phyloP scores from a whole-genome alignment of 2,329 filamentous ascomycete species.

The Scortechinia acanthostroma region DNA sequence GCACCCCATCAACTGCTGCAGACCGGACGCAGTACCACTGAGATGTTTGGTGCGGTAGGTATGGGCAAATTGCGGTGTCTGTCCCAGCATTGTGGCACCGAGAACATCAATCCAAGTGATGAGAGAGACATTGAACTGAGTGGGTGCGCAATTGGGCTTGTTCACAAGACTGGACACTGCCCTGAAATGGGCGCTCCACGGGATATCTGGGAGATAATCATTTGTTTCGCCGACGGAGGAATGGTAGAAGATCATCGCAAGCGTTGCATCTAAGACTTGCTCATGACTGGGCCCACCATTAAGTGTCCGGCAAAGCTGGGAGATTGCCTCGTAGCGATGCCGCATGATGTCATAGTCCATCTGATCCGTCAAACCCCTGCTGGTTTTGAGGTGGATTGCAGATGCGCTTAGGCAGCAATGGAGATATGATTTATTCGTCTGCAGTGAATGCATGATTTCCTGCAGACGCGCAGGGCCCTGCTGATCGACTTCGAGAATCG shows the following conservation, averaged over 20 bases:
- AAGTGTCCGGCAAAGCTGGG: constrained; percentile 76
- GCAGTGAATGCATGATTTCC: constrained; percentile 80
- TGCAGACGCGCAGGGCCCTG: constrained; percentile 75
- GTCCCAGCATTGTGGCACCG: constrained; percentile 83
- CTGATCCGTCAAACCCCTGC: constrained; percentile 53
- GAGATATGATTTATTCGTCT: constrained; percentile 85
- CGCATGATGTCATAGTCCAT: constrained; percentile 80
- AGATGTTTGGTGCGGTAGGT: constrained; percentile 94
- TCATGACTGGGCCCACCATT: constrained; percentile 75
- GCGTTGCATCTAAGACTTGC: constrained; percentile 82
- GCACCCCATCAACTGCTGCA: constrained; percentile 93
- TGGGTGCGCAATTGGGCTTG: constrained; percentile 65
- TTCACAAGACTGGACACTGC: constrained; percentile 78
- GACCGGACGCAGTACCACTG: constrained; percentile 58
- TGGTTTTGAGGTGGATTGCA: constrained; percentile 80
- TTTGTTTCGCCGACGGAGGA: constrained; percentile 82
- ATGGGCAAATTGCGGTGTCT: constrained; percentile 81
- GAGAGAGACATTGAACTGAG: constrained; percentile 89
- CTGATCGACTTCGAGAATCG: constrained; percentile 83
- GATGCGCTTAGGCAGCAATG: constrained; percentile 93
- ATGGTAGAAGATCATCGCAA: constrained; percentile 95
- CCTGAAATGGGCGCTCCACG: constrained; percentile 96
- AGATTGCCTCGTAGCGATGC: constrained; percentile 82
- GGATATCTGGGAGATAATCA: constrained; percentile 80
- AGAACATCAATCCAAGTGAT: constrained; percentile 96